These are phyloP conservation scores for Zasmidium citrigriseum DNA, from an alignment of 2,329 filamentous ascomycete genomes.

Conservation along the genomic window DNA sequence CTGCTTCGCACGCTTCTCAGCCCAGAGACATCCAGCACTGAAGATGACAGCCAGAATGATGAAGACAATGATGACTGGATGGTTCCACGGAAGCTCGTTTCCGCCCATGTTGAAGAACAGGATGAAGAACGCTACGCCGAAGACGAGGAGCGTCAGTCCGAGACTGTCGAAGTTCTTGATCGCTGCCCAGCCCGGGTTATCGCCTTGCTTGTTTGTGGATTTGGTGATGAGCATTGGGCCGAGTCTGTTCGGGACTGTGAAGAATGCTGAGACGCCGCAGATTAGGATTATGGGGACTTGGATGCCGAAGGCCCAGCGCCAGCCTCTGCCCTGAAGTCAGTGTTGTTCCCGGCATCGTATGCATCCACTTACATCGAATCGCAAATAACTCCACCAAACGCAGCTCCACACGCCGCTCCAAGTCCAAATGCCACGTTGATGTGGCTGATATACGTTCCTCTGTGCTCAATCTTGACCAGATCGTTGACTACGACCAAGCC, in stretches of 20 bases:
- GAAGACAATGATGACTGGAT: slow-evolving; percentile 43
- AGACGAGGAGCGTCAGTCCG: slow-evolving; percentile 50
- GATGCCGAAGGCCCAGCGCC: slow-evolving; percentile 68
- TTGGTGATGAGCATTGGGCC: slow-evolving; percentile 47
- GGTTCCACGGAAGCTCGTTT: slow-evolving; percentile 47
- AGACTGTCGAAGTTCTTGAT: slow-evolving; percentile 52
- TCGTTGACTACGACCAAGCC: slow-evolving; percentile 72
- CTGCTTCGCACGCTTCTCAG: slow-evolving; percentile 43
- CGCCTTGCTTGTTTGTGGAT: slow-evolving; percentile 37
- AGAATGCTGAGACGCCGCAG: slow-evolving; percentile 44
- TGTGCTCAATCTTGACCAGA: slow-evolving; percentile 69
- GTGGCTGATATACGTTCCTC: slow-evolving; percentile 71
- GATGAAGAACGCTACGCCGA: slow-evolving; percentile 43
- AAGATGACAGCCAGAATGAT: slow-evolving; percentile 41
- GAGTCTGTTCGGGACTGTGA: slow-evolving; percentile 47
- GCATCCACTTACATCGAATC: slow-evolving; percentile 58
- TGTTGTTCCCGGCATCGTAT: too few relatives aligned
- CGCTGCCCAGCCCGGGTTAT: slow-evolving; percentile 39
- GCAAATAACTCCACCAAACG: slow-evolving; percentile 68
- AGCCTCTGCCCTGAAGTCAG: slow-evolving; percentile 49
- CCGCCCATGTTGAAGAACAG: slow-evolving; percentile 43
- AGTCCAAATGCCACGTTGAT: slow-evolving; percentile 66
- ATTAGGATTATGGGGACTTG: slow-evolving; percentile 53
- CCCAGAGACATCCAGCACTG: slow-evolving; percentile 38
- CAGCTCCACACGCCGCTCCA: slow-evolving; percentile 59